phyloP scores from a whole-genome alignment of 2,329 filamentous ascomycete species.

The Ilyonectria destructans region DNA sequence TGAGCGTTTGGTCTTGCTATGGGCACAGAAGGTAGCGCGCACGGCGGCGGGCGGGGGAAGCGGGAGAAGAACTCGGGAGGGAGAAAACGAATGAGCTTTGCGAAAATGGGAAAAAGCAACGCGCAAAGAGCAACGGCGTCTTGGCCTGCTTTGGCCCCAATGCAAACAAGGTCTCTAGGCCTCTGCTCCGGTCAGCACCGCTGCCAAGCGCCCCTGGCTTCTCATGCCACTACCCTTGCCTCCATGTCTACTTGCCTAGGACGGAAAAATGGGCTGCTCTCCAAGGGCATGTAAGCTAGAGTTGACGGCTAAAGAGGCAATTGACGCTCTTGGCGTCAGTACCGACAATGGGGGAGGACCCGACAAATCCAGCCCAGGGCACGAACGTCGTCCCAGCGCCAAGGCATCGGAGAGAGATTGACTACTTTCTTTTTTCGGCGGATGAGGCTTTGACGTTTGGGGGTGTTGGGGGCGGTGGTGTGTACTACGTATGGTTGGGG shows the following conservation, averaged over 20 bases:
- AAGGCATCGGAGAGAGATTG: conserved; percentile 22
- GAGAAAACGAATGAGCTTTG: no score
- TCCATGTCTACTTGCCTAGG: background rate
- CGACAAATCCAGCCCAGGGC: background rate
- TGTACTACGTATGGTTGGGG: background rate
- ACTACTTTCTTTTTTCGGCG: conserved; percentile 8
- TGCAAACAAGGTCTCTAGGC: background rate
- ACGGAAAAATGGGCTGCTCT: no score
- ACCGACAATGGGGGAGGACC: background rate
- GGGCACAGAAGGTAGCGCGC: no score
- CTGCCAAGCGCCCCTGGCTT: background rate
- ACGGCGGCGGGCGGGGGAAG: no score
- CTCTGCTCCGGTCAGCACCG: background rate
- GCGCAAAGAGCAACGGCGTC: no score
- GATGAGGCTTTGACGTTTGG: conserved; percentile 3
- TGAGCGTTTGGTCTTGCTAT: no score
- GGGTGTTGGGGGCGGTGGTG: background rate
- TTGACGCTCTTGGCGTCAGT: background rate
- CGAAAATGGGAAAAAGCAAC: no score
- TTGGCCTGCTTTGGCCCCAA: conserved; percentile 2
- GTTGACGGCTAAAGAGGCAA: background rate
- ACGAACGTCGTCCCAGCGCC: conserved; percentile 22
- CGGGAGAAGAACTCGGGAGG: no score
- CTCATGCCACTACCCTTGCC: background rate
- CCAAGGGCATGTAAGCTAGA: no score